Base-by-base conservation (phyloP, 805 yeast species). In the Saccharomyces kudriavzevii region DNA sequence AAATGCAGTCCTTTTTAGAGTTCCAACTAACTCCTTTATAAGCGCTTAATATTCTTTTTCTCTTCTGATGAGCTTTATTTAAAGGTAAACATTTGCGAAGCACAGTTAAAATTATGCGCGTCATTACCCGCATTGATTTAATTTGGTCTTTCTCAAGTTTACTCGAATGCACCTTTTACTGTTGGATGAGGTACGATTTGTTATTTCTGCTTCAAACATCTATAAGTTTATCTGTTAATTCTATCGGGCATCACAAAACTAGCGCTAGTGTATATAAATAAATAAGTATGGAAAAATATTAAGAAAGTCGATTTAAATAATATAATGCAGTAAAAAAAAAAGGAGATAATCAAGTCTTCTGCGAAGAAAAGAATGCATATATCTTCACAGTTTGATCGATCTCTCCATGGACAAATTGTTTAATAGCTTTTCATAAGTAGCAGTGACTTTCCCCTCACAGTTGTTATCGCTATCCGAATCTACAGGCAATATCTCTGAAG, bases 351-450 rank as follows among this genome's bases (percentile, higher is more conserved):
- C 4, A 17, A 17, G 17, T 17, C 11, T 17, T 17, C 43, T 17
- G 43, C 10, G 24, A 35, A 35, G 40, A 35, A 35, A 27, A 35
- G 43, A 17, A 35, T 35, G 22, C 43, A 17, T 35, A 11, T 35
- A 17, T 17, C 22, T 35, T 35, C 22, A 35, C 2, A 20, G 43
- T 35, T 17, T 35, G 43, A 17, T 35, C 17, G 50, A 22, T 40
- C 60, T 57, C 17, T 47, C 48, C 5, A 50, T 73, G 27, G 84
- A 81, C 29, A 86, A 82, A 60, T 84, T 84, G 60, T 85, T 84
- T 62, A 86, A 72, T 48, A 86, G 69, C 64, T 83, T 84, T 57
- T 86, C 92, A 61, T 85, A 86, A 3, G 82, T 86, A 62, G 83
- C 87, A 20, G 54, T 59, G 20, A 64, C 66, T 31, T 61, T 59